Conservation (phyloP, 169 alveolate species). For the Plasmodium reichenowi region DNA sequence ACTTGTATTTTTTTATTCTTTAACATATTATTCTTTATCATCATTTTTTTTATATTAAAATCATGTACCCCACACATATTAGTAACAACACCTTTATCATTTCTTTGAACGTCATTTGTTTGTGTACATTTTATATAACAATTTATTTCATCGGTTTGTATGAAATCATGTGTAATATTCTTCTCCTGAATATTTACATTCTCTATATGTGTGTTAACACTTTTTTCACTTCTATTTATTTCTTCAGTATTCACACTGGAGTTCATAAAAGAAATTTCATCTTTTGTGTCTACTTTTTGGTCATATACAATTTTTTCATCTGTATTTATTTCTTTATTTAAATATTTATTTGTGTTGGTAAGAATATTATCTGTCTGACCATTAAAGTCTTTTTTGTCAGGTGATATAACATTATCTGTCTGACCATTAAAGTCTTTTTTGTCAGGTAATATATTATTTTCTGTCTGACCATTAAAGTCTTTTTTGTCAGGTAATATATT, state of each 20-base stretch:
- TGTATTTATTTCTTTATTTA: conserved; percentile 20
- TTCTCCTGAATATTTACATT: conserved; percentile 3
- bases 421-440: neutral
- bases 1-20: conserved; percentile 57
- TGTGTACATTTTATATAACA: conserved; percentile 19
- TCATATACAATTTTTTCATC: conserved; percentile 7
- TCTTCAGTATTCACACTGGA: conserved; percentile 11
- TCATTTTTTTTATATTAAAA: conserved; percentile 40
- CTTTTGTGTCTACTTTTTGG: conserved; percentile 8
- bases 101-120: neutral
- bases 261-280: conserved; percentile 7
- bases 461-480: neutral
- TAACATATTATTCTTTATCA: conserved; percentile 17
- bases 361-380: neutral
- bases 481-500: neutral
- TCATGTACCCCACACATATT: conserved; percentile 23
- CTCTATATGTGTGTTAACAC: neutral
- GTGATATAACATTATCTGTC: neutral
- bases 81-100: conserved; percentile 12
- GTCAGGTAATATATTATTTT: neutral
- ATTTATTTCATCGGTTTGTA: conserved; percentile 32
- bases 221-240: neutral
- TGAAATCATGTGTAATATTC: neutral
- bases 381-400: neutral
- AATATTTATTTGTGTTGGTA: neutral